phyloP scores from a whole-genome alignment of 2,329 filamentous ascomycete genomes.

The Claviceps sp. region DNA sequence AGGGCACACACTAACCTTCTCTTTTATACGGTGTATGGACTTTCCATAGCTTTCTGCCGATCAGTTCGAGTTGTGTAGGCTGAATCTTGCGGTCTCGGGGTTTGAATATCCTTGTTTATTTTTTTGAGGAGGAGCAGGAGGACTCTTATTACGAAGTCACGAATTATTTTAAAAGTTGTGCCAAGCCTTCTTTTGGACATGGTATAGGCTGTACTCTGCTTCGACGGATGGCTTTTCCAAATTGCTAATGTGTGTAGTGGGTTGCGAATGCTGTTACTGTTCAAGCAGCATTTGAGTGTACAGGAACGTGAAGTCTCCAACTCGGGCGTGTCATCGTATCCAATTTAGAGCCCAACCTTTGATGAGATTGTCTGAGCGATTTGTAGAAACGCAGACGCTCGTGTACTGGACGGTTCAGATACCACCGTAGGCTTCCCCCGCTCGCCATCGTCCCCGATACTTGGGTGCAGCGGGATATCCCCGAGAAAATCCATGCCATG shows the following conservation, averaged over 20 bases:
- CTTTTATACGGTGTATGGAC: slow-evolving; percentile 2
- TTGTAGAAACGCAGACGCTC: slow-evolving; percentile 56
- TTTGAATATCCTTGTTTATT: background rate
- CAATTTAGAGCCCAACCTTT: slow-evolving; percentile 26
- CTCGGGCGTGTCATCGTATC: background rate
- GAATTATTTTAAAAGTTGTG: background rate
- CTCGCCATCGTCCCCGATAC: slow-evolving; percentile 79
- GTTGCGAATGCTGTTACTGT: background rate
- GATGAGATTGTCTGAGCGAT: slow-evolving; percentile 47
- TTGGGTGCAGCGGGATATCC: slow-evolving; percentile 76
- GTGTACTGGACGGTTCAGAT: slow-evolving; percentile 62
- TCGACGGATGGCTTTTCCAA: background rate
- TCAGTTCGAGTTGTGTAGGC: slow-evolving; percentile 6
- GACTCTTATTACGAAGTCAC: background rate
- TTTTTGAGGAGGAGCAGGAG: background rate
- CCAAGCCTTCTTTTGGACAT: background rate
- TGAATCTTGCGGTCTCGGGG: background rate
- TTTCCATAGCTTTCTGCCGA: background rate
- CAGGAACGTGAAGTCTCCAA: background rate
- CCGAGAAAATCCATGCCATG: slow-evolving; percentile 69
- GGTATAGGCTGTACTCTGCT: slow-evolving; percentile 3
- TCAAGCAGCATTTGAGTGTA: background rate
- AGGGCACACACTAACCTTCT: slow-evolving; percentile 30
- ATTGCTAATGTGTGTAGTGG: slow-evolving; percentile 1
- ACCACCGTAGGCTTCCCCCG: slow-evolving; percentile 82